Conservation (phyloP, 345 rosid species). For the Pistacia integerrima region DNA sequence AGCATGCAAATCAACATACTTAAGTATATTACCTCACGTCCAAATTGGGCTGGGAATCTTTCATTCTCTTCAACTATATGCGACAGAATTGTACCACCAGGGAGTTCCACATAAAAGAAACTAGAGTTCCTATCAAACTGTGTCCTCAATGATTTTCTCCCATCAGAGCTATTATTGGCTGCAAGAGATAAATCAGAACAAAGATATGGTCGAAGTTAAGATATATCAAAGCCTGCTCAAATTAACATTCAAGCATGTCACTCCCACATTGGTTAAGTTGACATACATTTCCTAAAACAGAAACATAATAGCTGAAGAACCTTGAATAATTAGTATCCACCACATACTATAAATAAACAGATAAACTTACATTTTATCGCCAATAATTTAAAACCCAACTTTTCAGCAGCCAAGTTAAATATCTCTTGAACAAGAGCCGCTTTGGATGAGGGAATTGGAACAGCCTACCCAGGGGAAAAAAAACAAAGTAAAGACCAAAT, state of each 20-base stretch:
- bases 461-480: conserved; percentile 42
- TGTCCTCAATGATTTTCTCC: conserved; percentile 67
- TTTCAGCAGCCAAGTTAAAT: conserved; percentile 79
- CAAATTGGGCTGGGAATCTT: conserved; percentile 85
- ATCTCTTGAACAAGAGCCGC: conserved; percentile 58
- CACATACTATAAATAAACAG: not conserved
- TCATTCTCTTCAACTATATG: conserved; percentile 74
- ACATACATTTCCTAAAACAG: not conserved
- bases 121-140: conserved; percentile 56
- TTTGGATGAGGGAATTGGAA: conserved; percentile 83
- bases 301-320: not conserved
- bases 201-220: not conserved
- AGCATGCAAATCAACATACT: not conserved
- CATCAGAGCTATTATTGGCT: conserved; percentile 53
- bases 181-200: conserved; percentile 31
- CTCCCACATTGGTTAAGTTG: not conserved
- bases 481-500: not conserved
- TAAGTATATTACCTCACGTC: conserved; percentile 68
- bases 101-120: conserved; percentile 81
- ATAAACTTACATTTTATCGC: conserved; percentile 55
- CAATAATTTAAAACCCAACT: conserved; percentile 78
- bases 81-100: conserved; percentile 62
- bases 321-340: not conserved
- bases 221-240: conserved; percentile 13
- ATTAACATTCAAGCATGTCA: not conserved